Base-by-base conservation (phyloP, 257 asterid genomes). In the Coffea eugenioides region DNA sequence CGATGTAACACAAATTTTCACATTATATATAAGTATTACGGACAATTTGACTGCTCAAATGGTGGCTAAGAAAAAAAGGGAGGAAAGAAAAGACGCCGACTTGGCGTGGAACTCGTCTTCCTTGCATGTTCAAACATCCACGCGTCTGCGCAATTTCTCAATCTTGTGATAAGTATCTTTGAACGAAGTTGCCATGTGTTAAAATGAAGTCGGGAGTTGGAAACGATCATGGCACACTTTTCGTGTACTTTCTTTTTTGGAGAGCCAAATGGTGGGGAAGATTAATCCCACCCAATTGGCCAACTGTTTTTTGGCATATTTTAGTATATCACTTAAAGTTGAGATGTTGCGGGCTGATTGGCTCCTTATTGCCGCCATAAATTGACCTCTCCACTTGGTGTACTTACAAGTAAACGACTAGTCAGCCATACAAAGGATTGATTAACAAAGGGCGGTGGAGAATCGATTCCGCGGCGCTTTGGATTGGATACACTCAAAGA, bases 381-480 rank as follows among this genome's bases (percentile, higher is more conserved):
- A 54, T 51, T 69, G 81, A 78, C 76, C 10, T 39, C 14, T 2
- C 73, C 51, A 6, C 36, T 36, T 16, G 73, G 49, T 4, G 25
- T 13, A 6, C 31, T 34, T 31, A 67, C 36, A 67, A 12, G n/a
- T 15, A 15, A 66, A 66, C 41, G 0, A 64, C 1, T 3, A 9
- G 6, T 5, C 34, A 56, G 9, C 41, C 34, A 5, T 41, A 45
- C 6, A 43, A 27, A 71, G 12, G 57, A 68, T 6, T 75, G 71
- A 43, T 69, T 69, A 9, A 18, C 49, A 27, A 36, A 16, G 56
- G 6, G 62, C 10, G 49, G 82, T 56, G 51, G 83, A 51, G 83
- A 67, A 75, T 56, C 71, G 69, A 75, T 80, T 68, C 83, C 48
- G 14, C 36, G 3, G 71, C 36, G 9, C 48, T 56, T 25, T 9